Evolutionary conservation across 371 early-diverging fungal species (phyloP).

Genomic region (Mucor mucedo): DNA sequence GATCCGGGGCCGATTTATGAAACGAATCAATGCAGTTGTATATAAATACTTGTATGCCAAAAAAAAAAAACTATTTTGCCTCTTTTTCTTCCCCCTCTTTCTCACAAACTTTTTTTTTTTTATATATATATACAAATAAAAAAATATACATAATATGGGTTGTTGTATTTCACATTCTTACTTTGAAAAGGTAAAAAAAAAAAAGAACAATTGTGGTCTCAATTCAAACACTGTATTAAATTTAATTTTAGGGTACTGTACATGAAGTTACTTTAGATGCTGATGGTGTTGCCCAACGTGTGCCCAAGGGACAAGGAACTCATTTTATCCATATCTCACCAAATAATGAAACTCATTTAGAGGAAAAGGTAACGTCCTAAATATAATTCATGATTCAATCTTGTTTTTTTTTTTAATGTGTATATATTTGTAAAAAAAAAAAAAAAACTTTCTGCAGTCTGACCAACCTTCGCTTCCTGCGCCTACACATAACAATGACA

Average conservation of each 20-base stretch:
- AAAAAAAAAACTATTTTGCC: background rate
- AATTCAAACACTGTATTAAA: background rate
- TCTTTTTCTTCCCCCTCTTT: background rate
- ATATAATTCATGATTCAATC: background rate
- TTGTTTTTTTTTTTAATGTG: constrained; percentile 5
- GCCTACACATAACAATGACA: constrained; percentile 7
- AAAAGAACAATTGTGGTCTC: background rate
- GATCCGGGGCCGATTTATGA: constrained; percentile 26
- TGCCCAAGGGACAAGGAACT: constrained; percentile 52
- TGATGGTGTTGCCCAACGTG: constrained; percentile 50
- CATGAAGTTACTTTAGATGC: constrained; percentile 53
- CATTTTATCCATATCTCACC: constrained; percentile 50
- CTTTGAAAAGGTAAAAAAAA: constrained; percentile 33
- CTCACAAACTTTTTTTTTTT: background rate
- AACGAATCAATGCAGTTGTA: constrained; percentile 13
- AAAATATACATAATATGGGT: constrained; percentile 38
- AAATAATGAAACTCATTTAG: constrained; percentile 41
- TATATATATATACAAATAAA: too few relatives aligned
- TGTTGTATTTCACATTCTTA: constrained; percentile 42
- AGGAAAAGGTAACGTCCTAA: constrained; percentile 37
- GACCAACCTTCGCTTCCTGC: constrained; percentile 14
- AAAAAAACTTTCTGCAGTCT: constrained; percentile 11
- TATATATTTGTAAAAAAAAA: constrained; percentile 1
- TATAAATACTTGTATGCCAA: constrained; percentile 14
- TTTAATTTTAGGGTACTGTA: constrained; percentile 37